These are phyloP conservation scores for Paraphaeosphaeria sporulosa DNA, from an alignment of 2,329 filamentous ascomycete species.

Conservation along the genomic window DNA sequence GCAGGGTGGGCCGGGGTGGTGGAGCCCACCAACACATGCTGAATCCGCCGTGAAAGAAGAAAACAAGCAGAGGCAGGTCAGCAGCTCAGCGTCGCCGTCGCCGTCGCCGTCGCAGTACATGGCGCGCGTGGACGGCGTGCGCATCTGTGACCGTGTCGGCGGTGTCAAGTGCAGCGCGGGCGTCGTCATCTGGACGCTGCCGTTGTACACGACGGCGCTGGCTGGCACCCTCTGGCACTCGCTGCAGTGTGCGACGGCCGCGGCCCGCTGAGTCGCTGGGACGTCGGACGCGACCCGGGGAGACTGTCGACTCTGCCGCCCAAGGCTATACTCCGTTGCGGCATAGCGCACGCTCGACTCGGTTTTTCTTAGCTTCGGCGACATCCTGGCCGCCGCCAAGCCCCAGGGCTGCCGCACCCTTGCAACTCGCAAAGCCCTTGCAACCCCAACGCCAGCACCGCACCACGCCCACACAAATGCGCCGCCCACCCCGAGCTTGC, in stretches of 20 bases:
- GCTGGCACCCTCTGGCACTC: not conserved
- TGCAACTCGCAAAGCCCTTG: conserved; percentile 4
- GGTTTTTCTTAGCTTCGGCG: conserved; percentile 1
- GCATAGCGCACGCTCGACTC: conserved; percentile 8
- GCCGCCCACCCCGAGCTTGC: conserved; percentile 11
- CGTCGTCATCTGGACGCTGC: conserved; percentile 1
- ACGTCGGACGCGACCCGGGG: not conserved
- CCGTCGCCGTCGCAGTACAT: too few relatives aligned
- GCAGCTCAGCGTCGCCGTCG: too few relatives aligned
- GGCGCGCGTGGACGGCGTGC: too few relatives aligned
- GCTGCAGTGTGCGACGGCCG: not conserved
- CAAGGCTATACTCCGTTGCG: not conserved
- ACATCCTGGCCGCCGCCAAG: too few relatives aligned
- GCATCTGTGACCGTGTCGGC: too few relatives aligned
- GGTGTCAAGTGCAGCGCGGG: not conserved
- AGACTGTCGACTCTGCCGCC: conserved; percentile 2
- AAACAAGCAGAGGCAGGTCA: not conserved
- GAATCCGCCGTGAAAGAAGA: not conserved
- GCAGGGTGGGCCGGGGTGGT: conserved; percentile 17
- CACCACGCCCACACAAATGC: conserved; percentile 13
- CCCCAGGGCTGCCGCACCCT: conserved; percentile 11
- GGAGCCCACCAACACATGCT: conserved; percentile 17
- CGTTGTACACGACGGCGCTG: conserved; percentile 1
- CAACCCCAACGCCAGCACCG: conserved; percentile 9
- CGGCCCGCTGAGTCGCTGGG: conserved; percentile 1